These are phyloP conservation scores for Lolium perenne DNA, from an alignment of 176 grass and related monocot genomes.

Conservation along the genomic window DNA sequence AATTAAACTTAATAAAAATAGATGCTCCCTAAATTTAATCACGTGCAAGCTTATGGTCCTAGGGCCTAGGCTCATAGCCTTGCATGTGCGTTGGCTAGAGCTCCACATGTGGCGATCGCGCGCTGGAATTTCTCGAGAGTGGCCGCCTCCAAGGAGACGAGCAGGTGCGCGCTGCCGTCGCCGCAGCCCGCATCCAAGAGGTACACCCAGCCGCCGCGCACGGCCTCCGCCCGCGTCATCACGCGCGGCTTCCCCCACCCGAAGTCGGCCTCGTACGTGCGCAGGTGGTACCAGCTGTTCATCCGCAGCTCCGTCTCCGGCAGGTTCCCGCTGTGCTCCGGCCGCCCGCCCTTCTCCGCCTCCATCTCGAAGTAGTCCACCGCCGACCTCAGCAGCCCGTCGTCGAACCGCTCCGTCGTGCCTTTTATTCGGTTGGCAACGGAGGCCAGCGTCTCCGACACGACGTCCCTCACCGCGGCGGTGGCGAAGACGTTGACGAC, in stretches of 20 bases:
- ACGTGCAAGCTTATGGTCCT: too few relatives aligned
- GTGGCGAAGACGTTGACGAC: conserved; percentile 13
- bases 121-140: background rate
- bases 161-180: conserved; percentile 3
- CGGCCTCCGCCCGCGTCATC: conserved; percentile 6
- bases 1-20: too few relatives aligned
- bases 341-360: background rate
- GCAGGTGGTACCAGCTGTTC: conserved; percentile 25
- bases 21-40: too few relatives aligned
- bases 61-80: background rate
- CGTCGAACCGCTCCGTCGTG: conserved; percentile 15
- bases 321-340: conserved; percentile 12
- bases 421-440: background rate
- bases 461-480: background rate
- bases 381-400: conserved; percentile 48
- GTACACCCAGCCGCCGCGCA: conserved; percentile 23
- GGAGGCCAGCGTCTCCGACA: conserved; percentile 23
- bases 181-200: background rate
- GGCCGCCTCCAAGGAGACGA: conserved; percentile 1
- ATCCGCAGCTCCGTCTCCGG: conserved; percentile 21
- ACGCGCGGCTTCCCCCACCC: conserved; percentile 15
- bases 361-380: conserved; percentile 40
- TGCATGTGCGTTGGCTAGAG: background rate
- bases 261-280: conserved; percentile 4
- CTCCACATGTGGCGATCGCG: background rate